These are phyloP conservation scores for Cercospora sp. DNA, from an alignment of 2,329 filamentous ascomycete species.

Conservation along the genomic window DNA sequence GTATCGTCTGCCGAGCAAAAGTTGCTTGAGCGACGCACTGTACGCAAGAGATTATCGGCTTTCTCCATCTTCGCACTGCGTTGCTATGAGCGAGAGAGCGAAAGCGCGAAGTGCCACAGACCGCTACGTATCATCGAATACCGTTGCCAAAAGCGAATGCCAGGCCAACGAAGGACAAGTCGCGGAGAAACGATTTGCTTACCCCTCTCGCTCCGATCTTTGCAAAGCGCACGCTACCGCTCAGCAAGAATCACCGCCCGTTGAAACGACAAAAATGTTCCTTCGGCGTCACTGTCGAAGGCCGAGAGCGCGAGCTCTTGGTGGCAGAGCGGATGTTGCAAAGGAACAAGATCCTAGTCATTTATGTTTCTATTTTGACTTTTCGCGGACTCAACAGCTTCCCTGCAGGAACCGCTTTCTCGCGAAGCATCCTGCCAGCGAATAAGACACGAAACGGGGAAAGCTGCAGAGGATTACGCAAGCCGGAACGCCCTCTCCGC, in stretches of 20 bases:
- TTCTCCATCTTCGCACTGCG: slow-evolving; percentile 2
- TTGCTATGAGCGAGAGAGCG: slow-evolving; percentile 2
- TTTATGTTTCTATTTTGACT: slow-evolving; percentile 12
- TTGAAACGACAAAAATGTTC: neutral
- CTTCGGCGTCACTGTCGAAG: neutral
- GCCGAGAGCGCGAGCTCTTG: slow-evolving; percentile 8
- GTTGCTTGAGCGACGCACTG: neutral
- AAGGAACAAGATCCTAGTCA: neutral
- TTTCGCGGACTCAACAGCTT: neutral
- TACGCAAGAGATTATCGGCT: neutral
- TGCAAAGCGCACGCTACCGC: neutral
- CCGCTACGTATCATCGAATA: neutral
- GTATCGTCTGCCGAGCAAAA: neutral
- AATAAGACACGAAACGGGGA: slow-evolving; percentile 1
- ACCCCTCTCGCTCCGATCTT: slow-evolving; percentile 7
- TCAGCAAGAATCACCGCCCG: neutral
- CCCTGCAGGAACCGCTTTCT: slow-evolving; percentile 2
- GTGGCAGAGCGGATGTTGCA: neutral
- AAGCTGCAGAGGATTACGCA: slow-evolving; percentile 10
- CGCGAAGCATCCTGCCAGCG: neutral
- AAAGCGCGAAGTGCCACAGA: slow-evolving; percentile 4
- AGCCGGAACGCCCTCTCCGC: neutral
- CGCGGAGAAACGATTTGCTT: neutral
- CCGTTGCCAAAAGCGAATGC: neutral
- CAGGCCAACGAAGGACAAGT: neutral